Percentiles rank a stretch among this genome's conserved stretches.
phyloP scores from a whole-genome alignment of 139 green algal genomes.

The Chlorella sp. region DNA sequence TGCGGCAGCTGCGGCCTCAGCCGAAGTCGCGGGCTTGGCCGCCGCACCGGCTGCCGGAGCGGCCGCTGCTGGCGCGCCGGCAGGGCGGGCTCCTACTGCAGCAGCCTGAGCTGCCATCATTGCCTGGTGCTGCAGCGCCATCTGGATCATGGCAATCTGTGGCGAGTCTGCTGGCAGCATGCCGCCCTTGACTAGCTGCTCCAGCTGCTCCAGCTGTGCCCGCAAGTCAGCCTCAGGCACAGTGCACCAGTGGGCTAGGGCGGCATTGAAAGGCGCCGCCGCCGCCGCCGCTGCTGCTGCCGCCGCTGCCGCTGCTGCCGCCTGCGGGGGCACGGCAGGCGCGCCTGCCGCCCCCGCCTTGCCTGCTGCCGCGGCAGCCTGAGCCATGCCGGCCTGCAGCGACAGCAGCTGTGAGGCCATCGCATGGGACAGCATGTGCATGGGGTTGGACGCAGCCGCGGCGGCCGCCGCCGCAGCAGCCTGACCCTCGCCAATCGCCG shows the following conservation, averaged over 20 bases:
- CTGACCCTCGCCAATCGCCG: slow-evolving; percentile 11
- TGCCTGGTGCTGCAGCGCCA: slow-evolving; percentile 20
- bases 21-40: neutral
- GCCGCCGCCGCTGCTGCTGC: slow-evolving; percentile 4
- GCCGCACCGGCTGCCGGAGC: neutral
- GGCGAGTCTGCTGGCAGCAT: neutral
- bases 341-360: neutral
- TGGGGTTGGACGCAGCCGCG: slow-evolving; percentile 31
- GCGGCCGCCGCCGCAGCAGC: neutral
- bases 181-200: slow-evolving; percentile 13
- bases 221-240: slow-evolving; percentile 38
- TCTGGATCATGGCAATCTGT: slow-evolving; percentile 39
- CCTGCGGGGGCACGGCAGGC: neutral
- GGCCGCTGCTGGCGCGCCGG: neutral
- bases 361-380: slow-evolving; percentile 16
- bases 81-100: neutral
- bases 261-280: neutral
- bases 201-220: slow-evolving; percentile 36
- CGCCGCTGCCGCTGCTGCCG: neutral
- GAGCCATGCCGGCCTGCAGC: slow-evolving; percentile 36
- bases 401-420: slow-evolving; percentile 51
- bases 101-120: neutral
- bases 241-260: neutral
- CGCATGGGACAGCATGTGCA: slow-evolving; percentile 44
- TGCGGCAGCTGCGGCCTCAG: too few species aligned